These are phyloP conservation scores for Phytophthora podocarpi DNA, from an alignment of 352 stramenopile species.

Conservation along the genomic window DNA sequence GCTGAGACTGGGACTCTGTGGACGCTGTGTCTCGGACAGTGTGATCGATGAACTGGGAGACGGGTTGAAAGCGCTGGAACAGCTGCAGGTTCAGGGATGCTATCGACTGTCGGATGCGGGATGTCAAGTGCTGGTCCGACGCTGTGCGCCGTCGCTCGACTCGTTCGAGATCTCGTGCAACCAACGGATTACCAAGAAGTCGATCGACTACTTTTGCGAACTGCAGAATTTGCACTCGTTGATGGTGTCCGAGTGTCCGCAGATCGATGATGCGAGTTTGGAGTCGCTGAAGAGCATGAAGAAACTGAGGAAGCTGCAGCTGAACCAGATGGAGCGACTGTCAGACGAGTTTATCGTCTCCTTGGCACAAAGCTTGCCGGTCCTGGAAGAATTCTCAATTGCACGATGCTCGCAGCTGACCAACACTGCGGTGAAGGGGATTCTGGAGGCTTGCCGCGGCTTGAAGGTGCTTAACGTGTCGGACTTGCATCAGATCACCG, in stretches of 20 bases:
- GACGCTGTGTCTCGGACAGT: conserved; percentile 75
- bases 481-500: conserved; percentile 72
- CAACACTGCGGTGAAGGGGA: conserved; percentile 44
- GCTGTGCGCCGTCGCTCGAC: conserved; percentile 72
- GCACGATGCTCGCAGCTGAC: conserved; percentile 75
- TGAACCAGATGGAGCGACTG: conserved; percentile 83
- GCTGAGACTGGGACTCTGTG: conserved; percentile 72
- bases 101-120: conserved; percentile 78
- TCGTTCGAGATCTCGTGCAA: conserved; percentile 84
- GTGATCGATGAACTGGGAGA: conserved; percentile 77
- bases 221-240: conserved; percentile 68
- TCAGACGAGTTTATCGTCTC: conserved; percentile 61
- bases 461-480: conserved; percentile 70
- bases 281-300: conserved; percentile 68
- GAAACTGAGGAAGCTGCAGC: conserved; percentile 60
- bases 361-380: conserved; percentile 50
- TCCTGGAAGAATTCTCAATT: conserved; percentile 72
- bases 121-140: conserved; percentile 66
- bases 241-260: conserved; percentile 77
- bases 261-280: conserved; percentile 67
- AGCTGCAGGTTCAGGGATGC: conserved; percentile 72
- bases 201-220: conserved; percentile 77
- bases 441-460: conserved; percentile 63
- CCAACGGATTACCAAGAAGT: conserved; percentile 77
- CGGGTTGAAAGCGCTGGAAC: conserved; percentile 64